A percentile compares a stretch with the other conserved stretches of the same genome.
Evolutionary conservation across 1,284 basidiomycete genomes (phyloP).

Genomic region (Boletus sp.): DNA sequence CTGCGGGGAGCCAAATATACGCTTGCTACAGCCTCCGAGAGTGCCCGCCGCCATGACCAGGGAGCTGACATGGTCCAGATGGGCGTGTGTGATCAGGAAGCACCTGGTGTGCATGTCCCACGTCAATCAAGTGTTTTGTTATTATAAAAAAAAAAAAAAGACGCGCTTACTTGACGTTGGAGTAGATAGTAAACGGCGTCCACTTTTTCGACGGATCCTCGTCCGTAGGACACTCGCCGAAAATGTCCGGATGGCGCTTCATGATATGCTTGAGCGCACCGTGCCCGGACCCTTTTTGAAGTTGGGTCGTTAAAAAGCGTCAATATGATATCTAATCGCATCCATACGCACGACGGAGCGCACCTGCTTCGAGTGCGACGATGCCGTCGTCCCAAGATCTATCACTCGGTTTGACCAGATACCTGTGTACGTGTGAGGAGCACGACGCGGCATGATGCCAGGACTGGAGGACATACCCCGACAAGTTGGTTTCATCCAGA

Average conservation of each 20-base stretch:
- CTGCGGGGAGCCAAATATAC: constrained; percentile 57
- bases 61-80: constrained; percentile 77
- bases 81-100: constrained; percentile 76
- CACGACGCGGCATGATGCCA: not conserved
- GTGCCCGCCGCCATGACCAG: constrained; percentile 75
- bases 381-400: constrained; percentile 64
- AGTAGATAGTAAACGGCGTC: constrained; percentile 27
- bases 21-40: constrained; percentile 56
- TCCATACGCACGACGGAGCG: constrained; percentile 22
- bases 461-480: constrained; percentile 52
- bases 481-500: constrained; percentile 70
- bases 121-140: too few species aligned
- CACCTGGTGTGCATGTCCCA: too few species aligned
- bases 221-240: constrained; percentile 32
- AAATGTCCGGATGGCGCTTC: constrained; percentile 47
- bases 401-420: constrained; percentile 61
- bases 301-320: not conserved
- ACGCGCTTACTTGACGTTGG: constrained; percentile 34
- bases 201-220: constrained; percentile 10
- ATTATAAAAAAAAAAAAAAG: too few species aligned
- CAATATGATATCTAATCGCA: too few species aligned
- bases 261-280: constrained; percentile 61
- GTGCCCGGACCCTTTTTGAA: constrained; percentile 47
- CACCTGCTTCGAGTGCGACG: constrained; percentile 71
- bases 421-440: constrained; percentile 40